These are phyloP conservation scores for Corchorus olitorius DNA, from an alignment of 345 rosid species.

Conservation along the genomic window DNA sequence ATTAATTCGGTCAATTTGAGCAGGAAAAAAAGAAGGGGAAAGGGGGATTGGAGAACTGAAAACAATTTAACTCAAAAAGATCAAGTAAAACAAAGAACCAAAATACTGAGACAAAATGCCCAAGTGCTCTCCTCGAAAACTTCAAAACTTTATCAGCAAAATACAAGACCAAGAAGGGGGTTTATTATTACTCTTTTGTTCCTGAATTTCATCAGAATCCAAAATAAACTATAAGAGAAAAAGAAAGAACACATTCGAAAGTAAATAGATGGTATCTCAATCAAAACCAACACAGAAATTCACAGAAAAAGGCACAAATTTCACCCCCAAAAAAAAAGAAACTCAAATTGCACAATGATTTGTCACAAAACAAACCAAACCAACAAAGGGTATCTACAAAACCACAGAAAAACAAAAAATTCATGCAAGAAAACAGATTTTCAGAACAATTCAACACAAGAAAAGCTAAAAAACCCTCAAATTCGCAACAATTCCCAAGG, in stretches of 20 bases:
- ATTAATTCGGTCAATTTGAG: background rate
- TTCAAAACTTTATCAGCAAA: background rate
- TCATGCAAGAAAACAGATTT: background rate
- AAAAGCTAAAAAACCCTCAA: slow-evolving; percentile 16
- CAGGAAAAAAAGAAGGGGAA: background rate
- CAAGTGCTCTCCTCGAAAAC: background rate
- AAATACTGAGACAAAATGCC: background rate
- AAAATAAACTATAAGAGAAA: background rate
- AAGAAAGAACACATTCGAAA: background rate
- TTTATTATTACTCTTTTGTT: background rate
- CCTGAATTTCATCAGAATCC: background rate
- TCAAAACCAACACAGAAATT: background rate
- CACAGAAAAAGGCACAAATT: background rate
- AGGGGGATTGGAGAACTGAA: background rate
- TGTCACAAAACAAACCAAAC: slow-evolving; percentile 14
- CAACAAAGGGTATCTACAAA: background rate
- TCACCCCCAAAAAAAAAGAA: slow-evolving; percentile 1
- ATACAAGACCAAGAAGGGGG: slow-evolving; percentile 4
- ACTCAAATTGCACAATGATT: background rate
- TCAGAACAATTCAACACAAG: slow-evolving; percentile 11
- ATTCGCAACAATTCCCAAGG: slow-evolving; percentile 25
- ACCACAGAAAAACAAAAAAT: background rate
- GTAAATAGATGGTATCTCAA: background rate
- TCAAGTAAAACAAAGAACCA: background rate
- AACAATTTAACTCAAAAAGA: background rate